Evolutionary conservation across 164 flowering plant species (phyloP), one percentile per base, ranked within the genome.

Genomic region (Cinnamomum chago): DNA sequence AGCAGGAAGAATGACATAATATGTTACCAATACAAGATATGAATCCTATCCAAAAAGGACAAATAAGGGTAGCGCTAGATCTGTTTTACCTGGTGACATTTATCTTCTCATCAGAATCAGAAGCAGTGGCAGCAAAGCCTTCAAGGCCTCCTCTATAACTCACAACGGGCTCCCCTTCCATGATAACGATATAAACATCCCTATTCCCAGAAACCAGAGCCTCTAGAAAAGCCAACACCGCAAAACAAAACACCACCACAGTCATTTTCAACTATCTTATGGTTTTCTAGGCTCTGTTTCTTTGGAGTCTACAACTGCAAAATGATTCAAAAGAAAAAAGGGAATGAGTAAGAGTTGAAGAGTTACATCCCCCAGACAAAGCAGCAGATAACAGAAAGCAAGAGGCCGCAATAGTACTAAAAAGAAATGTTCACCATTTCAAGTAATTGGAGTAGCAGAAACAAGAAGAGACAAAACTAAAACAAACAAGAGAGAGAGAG

Each of bases 141-240:
- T 85, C 85, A 50, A 92, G 78, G 14, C 90, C 97, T 51, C 98
- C 99, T 65, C 33, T 82, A 71, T 95, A 95, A 81, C 89, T 92
- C 72, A 93, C 81, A 2, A 93, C 88, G 30, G 99, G 96, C 73
- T 95, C 98, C 67, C 95, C 99, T 80, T 93, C 92, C 73, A 95
- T 62, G 1, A 87, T 90, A 23, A 88, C 98, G 6, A 95, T 86
- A 82, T 92, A 95, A 81, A 95, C 70, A 70, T 95, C 97, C 9
- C 91, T 89, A 67, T 82, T 85, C 55, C 79, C 90, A 72, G 60
- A 15, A 40, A 76, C 50, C 40, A 88, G 58, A 74, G 87, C 52
- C 28, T 79, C 73, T 51, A 83, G 76, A 20, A 91, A 72, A 68
- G 85, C 76, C 66, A 86, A 58, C 76, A 81, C 23, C 25, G 72